Base-by-base conservation (phyloP, 148 eudicot species). In the Fagopyrum tataricum region DNA sequence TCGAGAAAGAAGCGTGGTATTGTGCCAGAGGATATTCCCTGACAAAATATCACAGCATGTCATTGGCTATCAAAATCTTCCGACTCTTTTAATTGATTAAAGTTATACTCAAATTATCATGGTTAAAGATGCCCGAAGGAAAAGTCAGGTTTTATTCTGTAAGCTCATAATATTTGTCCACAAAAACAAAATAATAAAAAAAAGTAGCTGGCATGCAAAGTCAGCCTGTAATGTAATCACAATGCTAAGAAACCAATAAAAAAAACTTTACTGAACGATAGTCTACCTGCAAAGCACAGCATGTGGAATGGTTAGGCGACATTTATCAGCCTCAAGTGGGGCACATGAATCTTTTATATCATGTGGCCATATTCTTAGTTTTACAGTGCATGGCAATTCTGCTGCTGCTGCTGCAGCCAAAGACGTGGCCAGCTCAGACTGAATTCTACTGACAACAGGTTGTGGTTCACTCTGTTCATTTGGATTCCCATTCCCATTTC, bases 371-470 rank as follows among this genome's bases (percentile, higher is more conserved):
- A 96, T 85, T 83, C 96, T 90, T 53, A 96, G 88, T 84, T 89
- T 96, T 72, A 96, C 99, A 7, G 99, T 96, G 83, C 97, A 96
- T 24, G 99, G 99, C 52, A 96, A 81, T 82, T 96, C 99, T 43
- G 99, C 91, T 46, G 99, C 90, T 2, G 99, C 92, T 14, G 96
- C 87, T 26, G 99, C 96, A 52, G 97, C 91, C 75, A 92, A 81
- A 42, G 97, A 88, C 49, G 99, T 81, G 48, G 97, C 92, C 55
- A 96, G 83, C 82, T 96, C 96, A 48, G 97, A 74, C 56, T 89
- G 97, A 70, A 90, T 84, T 67, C 93, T 86, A 79, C 82, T 88
- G 43, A 83, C 73, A 56, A 87, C 85, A 53, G 88, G 87, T 51
- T 70, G 51, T 46, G 88, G 69, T 75, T 83, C 84, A 71, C 76